These are phyloP conservation scores for Daedaleopsis nitida DNA, from an alignment of 768 basidiomycete species.

Conservation along the genomic window DNA sequence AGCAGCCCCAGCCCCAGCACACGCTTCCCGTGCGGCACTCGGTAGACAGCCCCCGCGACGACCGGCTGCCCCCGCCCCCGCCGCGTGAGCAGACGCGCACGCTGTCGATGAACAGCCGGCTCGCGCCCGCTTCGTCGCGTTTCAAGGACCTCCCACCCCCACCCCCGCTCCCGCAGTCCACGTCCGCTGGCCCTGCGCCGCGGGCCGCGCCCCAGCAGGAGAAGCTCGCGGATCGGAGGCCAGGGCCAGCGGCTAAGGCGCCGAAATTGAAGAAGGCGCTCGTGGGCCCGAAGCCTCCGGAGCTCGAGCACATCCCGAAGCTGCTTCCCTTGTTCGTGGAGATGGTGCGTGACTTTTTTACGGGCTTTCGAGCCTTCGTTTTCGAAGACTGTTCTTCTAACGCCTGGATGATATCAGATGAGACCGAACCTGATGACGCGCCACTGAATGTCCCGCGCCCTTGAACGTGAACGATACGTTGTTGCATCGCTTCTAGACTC, in stretches of 20 bases:
- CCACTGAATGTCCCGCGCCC: not conserved
- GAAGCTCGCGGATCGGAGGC: slow-evolving; percentile 2
- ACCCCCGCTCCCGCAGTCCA: slow-evolving; percentile 39
- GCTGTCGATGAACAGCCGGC: slow-evolving; percentile 3
- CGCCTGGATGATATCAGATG: slow-evolving; percentile 33
- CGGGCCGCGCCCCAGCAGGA: slow-evolving; percentile 22
- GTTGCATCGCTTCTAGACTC: not conserved
- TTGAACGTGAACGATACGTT: not conserved
- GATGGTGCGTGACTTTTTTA: slow-evolving; percentile 61
- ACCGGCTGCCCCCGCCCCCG: slow-evolving; percentile 1
- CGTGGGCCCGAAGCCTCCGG: slow-evolving; percentile 65
- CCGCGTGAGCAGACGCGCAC: slow-evolving; percentile 9
- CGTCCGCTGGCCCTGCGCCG: slow-evolving; percentile 42
- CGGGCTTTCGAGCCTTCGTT: not conserved
- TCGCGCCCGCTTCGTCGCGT: slow-evolving; percentile 4
- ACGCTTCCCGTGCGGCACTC: slow-evolving; percentile 16
- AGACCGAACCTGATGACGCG: slow-evolving; percentile 41
- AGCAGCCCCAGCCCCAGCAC: not conserved
- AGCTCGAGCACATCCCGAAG: slow-evolving; percentile 75
- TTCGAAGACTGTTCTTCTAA: not conserved
- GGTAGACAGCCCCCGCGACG: slow-evolving; percentile 10
- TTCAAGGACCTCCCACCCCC: slow-evolving; percentile 21
- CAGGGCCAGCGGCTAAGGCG: slow-evolving; percentile 6
- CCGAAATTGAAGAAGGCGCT: slow-evolving; percentile 43
- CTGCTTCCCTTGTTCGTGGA: slow-evolving; percentile 90